These are phyloP conservation scores for Leccinum barrowsii DNA, from an alignment of 768 basidiomycete genomes.

Conservation along the genomic window DNA sequence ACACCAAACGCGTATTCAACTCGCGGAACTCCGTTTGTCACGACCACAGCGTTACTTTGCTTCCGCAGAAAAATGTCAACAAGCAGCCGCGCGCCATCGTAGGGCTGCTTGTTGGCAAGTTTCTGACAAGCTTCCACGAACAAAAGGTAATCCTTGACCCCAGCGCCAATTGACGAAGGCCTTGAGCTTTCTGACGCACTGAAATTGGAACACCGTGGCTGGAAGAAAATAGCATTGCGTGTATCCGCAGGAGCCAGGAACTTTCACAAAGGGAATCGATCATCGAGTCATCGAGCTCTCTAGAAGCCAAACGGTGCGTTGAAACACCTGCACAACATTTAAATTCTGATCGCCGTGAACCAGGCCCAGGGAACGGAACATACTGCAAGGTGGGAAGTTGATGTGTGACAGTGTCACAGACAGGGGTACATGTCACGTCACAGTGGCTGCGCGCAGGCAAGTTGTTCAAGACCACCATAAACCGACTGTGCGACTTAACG, in stretches of 20 bases:
- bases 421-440: constrained; percentile 31
- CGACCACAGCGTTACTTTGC: constrained; percentile 16
- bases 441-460: constrained; percentile 23
- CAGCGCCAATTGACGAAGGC: not conserved
- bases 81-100: not conserved
- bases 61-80: constrained; percentile 10
- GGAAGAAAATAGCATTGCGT: not conserved
- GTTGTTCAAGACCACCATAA: constrained; percentile 28
- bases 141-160: constrained; percentile 7
- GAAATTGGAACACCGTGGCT: constrained; percentile 13
- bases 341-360: not conserved
- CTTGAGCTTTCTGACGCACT: not conserved
- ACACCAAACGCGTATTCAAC: constrained; percentile 22
- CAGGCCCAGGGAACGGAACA: not conserved
- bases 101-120: not conserved
- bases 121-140: not conserved
- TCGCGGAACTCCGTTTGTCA: constrained; percentile 17
- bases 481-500: constrained; percentile 26
- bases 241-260: not conserved
- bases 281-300: not conserved
- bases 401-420: constrained; percentile 26
- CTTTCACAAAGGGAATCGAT: not conserved
- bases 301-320: constrained; percentile 2
- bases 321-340: not conserved
- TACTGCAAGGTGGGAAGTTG: constrained; percentile 8